Base-by-base conservation (phyloP, 1,139 yeast genomes). In the Torulaspora globosa region DNA sequence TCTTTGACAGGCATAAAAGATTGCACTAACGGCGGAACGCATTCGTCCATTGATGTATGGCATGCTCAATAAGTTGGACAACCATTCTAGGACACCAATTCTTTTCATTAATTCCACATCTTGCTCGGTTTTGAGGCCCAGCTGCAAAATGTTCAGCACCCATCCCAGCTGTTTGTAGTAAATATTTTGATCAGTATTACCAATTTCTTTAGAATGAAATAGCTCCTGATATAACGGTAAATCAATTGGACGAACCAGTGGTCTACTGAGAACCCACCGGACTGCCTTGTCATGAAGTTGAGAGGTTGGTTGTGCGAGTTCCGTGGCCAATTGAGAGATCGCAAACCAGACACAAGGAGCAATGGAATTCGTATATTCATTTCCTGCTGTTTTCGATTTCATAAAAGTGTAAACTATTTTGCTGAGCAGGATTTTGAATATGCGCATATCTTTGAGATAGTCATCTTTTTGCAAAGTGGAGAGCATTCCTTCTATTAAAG, bases 221-320 rank as follows among this genome's bases (percentile, higher is more conserved):
- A 84, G 73, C 3, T 74, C 65, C 34, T 71, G 72, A 60, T 72
- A 79, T 46, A 89, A 62, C 2, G 97, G 96, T 27, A 89, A 63
- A 32, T 85, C 92, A 48, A 69, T 70, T 0, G 68, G 54, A 49
- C 74, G 74, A 36, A 86, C 65, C 6, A 70, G 68, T 8, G 74
- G 72, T 16, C 64, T 60, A 41, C 66, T 66, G 28, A 84, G 68
- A 8, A 84, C 70, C 70, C 78, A 84, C 54, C 81, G 73, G 58
- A 74, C 78, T 0, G 79, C 77, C 51, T 79, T 78, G 52, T 87
- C 95, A 62, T 84, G 86, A 37, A 90, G 59, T 69, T 76, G 63
- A 78, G 94, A n/a, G 77, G 82, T 1, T 89, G 96, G 62, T 78
- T 80, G 60, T 7, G 74, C 62, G 47, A 86, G 62, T 1, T 86